A percentile compares a stretch with the other conserved stretches of the same genome.
Conservation (phyloP, 139 green algal genomes). For the Chlorella vulgaris region DNA sequence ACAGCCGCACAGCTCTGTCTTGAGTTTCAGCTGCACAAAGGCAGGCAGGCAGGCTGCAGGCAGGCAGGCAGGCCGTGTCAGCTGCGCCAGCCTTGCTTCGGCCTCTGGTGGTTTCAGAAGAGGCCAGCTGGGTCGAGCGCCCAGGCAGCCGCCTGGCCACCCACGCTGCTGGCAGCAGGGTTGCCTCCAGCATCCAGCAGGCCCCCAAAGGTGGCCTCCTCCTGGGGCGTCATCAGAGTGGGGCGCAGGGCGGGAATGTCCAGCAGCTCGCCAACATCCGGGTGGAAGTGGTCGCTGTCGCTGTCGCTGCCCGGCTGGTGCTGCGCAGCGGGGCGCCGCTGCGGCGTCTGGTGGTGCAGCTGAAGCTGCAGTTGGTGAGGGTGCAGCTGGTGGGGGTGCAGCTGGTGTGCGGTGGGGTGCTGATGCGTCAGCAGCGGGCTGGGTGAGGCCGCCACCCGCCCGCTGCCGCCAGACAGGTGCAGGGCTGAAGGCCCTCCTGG, state of each 20-base stretch:
- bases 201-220: background rate
- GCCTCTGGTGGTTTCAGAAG: too few relatives aligned
- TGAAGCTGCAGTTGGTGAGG: background rate
- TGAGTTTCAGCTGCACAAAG: too few relatives aligned
- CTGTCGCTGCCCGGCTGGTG: background rate
- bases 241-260: slow-evolving; percentile 37
- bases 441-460: background rate
- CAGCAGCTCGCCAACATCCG: slow-evolving; percentile 43
- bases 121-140: background rate
- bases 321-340: background rate
- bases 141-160: background rate
- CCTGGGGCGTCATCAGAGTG: background rate
- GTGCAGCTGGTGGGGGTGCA: background rate
- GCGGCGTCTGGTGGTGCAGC: background rate
- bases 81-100: too few relatives aligned
- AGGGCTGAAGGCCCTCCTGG: too few relatives aligned
- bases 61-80: too few relatives aligned
- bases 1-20: too few relatives aligned
- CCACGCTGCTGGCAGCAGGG: background rate
- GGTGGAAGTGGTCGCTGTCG: slow-evolving; percentile 11
- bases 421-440: background rate
- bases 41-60: too few relatives aligned
- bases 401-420: background rate
- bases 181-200: background rate
- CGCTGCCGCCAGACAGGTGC: too few relatives aligned